These are phyloP conservation scores for Suhomyces sp. DNA, from an alignment of 805 yeast species.

Conservation along the genomic window DNA sequence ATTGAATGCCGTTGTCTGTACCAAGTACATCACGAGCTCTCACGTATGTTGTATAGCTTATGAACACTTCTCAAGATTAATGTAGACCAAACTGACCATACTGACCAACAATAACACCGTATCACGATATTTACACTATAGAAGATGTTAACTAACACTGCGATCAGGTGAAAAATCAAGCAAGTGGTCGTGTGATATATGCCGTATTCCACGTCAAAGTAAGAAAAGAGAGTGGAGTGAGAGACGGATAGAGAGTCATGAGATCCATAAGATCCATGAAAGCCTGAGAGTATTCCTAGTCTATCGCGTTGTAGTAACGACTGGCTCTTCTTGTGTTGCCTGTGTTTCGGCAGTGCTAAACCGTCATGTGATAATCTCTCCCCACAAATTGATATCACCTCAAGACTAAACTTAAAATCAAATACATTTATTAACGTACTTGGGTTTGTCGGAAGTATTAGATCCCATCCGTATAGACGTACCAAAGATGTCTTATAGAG, in stretches of 20 bases:
- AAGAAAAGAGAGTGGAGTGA: neutral
- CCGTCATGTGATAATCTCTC: neutral
- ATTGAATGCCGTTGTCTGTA: neutral
- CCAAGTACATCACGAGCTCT: constrained; percentile 2
- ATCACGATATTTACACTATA: too few relatives aligned
- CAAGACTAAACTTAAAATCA: neutral
- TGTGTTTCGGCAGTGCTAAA: neutral
- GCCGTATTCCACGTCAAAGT: neutral
- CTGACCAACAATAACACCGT: too few relatives aligned
- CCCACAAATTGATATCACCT: neutral
- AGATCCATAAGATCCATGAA: too few relatives aligned
- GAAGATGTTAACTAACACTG: too few relatives aligned
- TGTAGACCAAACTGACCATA: too few relatives aligned
- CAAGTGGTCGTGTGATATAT: neutral
- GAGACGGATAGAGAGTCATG: neutral
- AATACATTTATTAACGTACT: neutral
- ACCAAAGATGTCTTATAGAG: neutral
- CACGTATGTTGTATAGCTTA: constrained; percentile 7
- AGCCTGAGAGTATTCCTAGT: neutral
- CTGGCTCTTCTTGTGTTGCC: neutral
- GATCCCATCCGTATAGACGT: too few relatives aligned
- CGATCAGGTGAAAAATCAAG: neutral
- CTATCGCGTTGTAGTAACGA: neutral
- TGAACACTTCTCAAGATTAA: constrained; percentile 3
- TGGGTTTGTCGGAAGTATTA: neutral